Evolutionary conservation across 1,139 yeast species (phyloP).

Genomic region (Scheffersomyces titani): DNA sequence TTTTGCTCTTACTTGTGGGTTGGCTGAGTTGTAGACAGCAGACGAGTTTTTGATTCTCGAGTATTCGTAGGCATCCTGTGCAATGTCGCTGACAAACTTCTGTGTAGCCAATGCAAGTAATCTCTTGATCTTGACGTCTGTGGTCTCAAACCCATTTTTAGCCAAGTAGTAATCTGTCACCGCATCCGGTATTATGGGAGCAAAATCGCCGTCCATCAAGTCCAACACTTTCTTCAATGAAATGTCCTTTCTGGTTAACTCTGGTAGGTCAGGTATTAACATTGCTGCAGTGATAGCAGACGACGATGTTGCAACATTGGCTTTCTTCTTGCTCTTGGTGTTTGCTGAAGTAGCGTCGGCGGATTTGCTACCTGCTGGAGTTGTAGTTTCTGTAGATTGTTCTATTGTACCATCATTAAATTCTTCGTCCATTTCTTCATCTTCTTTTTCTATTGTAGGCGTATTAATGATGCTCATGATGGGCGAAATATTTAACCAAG

Average conservation of each 20-base stretch:
- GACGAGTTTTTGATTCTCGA: conserved; percentile 85
- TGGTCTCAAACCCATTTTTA: conserved; percentile 84
- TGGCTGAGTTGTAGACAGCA: conserved; percentile 78
- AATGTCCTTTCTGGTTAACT: conserved; percentile 79
- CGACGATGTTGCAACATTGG: neutral
- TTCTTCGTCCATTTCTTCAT: conserved; percentile 36
- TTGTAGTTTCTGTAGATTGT: neutral
- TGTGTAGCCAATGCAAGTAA: conserved; percentile 93
- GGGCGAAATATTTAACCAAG: neutral
- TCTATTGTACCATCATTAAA: conserved; percentile 15
- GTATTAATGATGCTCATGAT: neutral
- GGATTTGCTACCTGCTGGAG: neutral
- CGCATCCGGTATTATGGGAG: conserved; percentile 96
- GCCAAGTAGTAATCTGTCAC: conserved; percentile 94
- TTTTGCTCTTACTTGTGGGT: conserved; percentile 85
- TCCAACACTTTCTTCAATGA: conserved; percentile 83
- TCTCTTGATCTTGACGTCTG: conserved; percentile 79
- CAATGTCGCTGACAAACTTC: conserved; percentile 89
- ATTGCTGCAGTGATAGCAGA: conserved; percentile 7
- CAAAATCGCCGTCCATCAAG: conserved; percentile 84
- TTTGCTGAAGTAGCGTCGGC: neutral
- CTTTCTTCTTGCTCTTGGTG: neutral
- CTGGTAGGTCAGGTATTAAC: conserved; percentile 58
- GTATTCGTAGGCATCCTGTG: conserved; percentile 95
- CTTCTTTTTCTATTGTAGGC: conserved; percentile 4